Evolutionary conservation across 768 basidiomycete species (phyloP), one percentile per base, ranked within the genome.

Genomic region (Leccinum subtestaceum): DNA sequence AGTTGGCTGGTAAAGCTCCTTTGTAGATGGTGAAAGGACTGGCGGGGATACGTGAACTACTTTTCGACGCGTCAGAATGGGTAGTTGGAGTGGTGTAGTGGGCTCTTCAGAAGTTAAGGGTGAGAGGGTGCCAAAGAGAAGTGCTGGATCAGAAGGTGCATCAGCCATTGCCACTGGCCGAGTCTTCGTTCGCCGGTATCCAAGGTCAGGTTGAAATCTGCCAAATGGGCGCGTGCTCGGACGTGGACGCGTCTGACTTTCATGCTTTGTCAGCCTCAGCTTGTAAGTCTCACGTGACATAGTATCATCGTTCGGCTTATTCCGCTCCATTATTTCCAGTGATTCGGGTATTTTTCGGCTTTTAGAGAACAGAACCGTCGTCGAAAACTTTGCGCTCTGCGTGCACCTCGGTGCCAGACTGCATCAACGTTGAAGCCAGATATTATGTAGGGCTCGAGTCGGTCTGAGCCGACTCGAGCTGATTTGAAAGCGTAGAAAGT

Each of bases 1-100:
- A 4, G 69, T 56, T 12, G 69, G 62, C 56, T 77, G 76, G 60
- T 86, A 86, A 45, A 75, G 70, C 10, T 63, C 60, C 62, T 77
- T 83, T 59, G 74, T 62, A 10, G 74, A 70, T 5, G 74, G 58
- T 40, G 76, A 61, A 23, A 84, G 69, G 27, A 51, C 56, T 13
- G 81, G 83, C 38, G 66, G 69, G 19, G 57, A 65, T 57, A 85
- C 71, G 62, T 74, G 79, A 68, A 76, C 67, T 2, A 12, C 5
- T 40, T 49, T 62, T 53, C 9, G 61, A 58, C 64, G 65, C 58
- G 62, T 61, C 55, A 38, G 27, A 23, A 48, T 8, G 27, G 49
- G 55, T 19, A 2, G 43, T 23, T 32, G 60, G 6, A 63, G 60
- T 52, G 62, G 59, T 21, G 51, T 53, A 31, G 27, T 36, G 9